phyloP scores from a whole-genome alignment of 768 basidiomycete species.

The Galerina sulciceps region DNA sequence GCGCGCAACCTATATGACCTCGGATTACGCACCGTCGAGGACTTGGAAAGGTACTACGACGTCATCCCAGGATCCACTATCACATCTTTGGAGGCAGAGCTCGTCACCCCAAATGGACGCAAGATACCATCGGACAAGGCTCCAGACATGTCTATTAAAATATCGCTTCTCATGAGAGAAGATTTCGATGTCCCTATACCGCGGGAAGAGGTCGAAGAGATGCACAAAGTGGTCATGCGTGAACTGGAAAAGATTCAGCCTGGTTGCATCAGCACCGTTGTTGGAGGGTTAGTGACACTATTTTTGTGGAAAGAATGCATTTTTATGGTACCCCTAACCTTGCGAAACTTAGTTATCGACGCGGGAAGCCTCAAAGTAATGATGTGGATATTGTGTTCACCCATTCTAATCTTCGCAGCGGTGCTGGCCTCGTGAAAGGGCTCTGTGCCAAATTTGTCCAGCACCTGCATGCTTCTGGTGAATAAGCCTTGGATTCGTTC shows the following conservation, averaged over 20 bases:
- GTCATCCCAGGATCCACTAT: conserved; percentile 30
- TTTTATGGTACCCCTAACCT: neutral
- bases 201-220: conserved; percentile 77
- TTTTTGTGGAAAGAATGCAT: too few relatives aligned
- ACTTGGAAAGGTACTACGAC: conserved; percentile 72
- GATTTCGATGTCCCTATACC: conserved; percentile 66
- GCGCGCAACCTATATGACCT: conserved; percentile 68
- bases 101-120: conserved; percentile 41
- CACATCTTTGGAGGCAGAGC: conserved; percentile 19
- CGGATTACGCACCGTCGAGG: conserved; percentile 68
- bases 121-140: conserved; percentile 19
- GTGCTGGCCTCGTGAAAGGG: conserved; percentile 55
- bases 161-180: conserved; percentile 60
- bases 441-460: conserved; percentile 65
- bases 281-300: conserved; percentile 67
- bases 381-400: conserved; percentile 92
- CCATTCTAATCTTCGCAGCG: conserved; percentile 55
- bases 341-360: conserved; percentile 62
- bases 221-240: conserved; percentile 67
- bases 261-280: conserved; percentile 77
- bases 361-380: conserved; percentile 81
- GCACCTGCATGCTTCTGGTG: conserved; percentile 61
- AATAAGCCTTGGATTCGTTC: neutral
- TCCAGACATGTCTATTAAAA: conserved; percentile 49
- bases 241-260: conserved; percentile 65